Conservation (phyloP, 257 asterid species). For the Plantago ovata region DNA sequence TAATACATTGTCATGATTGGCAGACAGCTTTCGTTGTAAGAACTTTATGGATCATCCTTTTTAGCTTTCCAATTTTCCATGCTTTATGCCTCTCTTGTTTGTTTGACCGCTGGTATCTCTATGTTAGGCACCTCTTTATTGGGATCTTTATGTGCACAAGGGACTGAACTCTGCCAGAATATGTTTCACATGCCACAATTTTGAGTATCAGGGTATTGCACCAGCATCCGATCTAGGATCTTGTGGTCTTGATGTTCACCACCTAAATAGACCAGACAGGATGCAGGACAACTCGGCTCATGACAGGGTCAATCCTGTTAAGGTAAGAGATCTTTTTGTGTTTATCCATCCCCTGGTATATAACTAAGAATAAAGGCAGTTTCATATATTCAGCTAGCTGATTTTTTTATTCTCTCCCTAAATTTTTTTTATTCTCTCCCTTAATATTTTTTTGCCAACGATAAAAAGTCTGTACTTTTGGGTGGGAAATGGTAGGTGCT, state of each 20-base stretch:
- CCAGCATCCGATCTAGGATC: slow-evolving; percentile 80
- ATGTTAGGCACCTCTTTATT: slow-evolving; percentile 90
- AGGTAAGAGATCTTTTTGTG: slow-evolving; percentile 39
- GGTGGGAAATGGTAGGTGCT: background rate
- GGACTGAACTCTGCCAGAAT: slow-evolving; percentile 91
- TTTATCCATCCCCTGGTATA: background rate
- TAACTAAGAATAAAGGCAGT: slow-evolving; percentile 7
- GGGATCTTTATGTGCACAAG: slow-evolving; percentile 86
- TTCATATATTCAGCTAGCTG: slow-evolving; percentile 10
- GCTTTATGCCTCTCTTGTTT: slow-evolving; percentile 9
- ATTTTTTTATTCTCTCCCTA: background rate
- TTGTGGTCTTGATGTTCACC: slow-evolving; percentile 90
- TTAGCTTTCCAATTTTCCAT: slow-evolving; percentile 14
- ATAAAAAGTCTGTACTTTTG: background rate
- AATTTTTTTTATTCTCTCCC: slow-evolving; percentile 11
- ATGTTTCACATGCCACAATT: slow-evolving; percentile 98
- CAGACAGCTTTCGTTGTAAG: slow-evolving; percentile 95
- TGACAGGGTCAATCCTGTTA: slow-evolving; percentile 79
- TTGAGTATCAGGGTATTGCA: slow-evolving; percentile 97
- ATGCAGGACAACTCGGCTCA: slow-evolving; percentile 87
- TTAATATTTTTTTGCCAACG: background rate
- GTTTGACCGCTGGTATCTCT: slow-evolving; percentile 20
- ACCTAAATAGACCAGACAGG: slow-evolving; percentile 86
- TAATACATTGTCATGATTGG: slow-evolving; percentile 99
- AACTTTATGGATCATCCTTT: slow-evolving; percentile 5